Conservation (phyloP, 371 early-diverging fungal species). For the Actinomortierella wolfii region DNA sequence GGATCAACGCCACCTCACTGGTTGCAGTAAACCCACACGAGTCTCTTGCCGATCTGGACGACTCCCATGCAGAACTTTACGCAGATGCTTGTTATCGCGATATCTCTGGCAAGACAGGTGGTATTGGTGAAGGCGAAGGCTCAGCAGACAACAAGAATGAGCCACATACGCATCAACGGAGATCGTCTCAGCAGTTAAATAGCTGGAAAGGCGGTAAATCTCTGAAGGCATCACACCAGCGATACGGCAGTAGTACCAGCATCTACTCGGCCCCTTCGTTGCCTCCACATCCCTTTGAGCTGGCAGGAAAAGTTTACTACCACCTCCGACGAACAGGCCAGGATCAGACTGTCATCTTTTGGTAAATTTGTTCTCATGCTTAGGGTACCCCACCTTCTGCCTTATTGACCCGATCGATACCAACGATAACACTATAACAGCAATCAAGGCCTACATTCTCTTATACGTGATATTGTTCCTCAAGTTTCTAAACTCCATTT, state of each 20-base stretch:
- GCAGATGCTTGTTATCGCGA: conserved; percentile 53
- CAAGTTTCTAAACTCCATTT: too few relatives aligned
- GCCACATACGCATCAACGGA: too few relatives aligned
- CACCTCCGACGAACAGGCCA: conserved; percentile 84
- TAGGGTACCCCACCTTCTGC: too few relatives aligned
- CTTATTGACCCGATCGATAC: too few relatives aligned
- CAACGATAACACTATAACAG: too few relatives aligned
- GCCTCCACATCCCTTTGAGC: conserved; percentile 65
- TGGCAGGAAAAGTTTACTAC: conserved; percentile 69
- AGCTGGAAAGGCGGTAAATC: too few relatives aligned
- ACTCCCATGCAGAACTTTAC: conserved; percentile 53
- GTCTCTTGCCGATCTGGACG: conserved; percentile 54
- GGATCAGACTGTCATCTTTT: conserved; percentile 80
- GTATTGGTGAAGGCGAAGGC: too few relatives aligned
- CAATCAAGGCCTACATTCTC: too few relatives aligned
- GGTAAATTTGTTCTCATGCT: conserved; percentile 54
- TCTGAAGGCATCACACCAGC: too few relatives aligned
- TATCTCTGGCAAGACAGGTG: background rate
- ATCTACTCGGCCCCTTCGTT: conserved; percentile 7
- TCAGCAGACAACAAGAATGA: too few relatives aligned
- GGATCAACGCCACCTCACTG: conserved; percentile 62
- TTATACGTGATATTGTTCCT: too few relatives aligned
- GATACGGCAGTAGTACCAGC: background rate
- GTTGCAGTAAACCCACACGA: conserved; percentile 62
- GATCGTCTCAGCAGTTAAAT: too few relatives aligned